Evolutionary conservation across 805 yeast genomes (phyloP), one percentile per base, ranked within the genome.

Genomic region (Wickerhamiella sergipiensis): DNA sequence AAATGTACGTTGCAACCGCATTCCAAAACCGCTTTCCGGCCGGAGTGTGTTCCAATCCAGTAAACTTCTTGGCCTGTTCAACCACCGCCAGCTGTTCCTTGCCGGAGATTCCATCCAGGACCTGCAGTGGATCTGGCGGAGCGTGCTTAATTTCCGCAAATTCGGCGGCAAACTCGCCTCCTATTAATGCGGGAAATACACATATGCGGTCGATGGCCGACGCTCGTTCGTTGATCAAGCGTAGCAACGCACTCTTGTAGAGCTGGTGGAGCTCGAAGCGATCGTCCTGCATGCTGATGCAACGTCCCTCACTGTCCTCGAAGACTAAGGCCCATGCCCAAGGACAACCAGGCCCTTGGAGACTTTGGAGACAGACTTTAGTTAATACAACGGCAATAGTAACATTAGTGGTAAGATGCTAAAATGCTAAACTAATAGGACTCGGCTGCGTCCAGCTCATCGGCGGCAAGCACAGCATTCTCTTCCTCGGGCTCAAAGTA

Each of bases 231-330:
- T 36, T 46, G 21, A 48, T 39, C 10, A 23, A 18, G 8, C 49
- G 44, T 9, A 47, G 13, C 23, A 47, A 24, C 7, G 45, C 36
- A 15, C 31, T 21, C 24, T 47, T 47, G 18, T 47, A 18, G 13
- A 38, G 45, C 38, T 39, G 44, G 38, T 47, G 42, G 9, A 47
- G 23, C 49, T 47, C 49, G 10, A 47, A 39, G 23, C 40, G 40
- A 36, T 26, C 23, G 33, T 45, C 47, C 26, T 45, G 47, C 17
- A 18, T 42, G 17, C 24, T 19, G 22, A 40, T 10, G 22, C 43
- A 40, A 17, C 43, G n/a, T n/a, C n/a, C 18, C 12, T 38, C 42
- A n/a, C n/a, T n/a, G n/a, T n/a, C n/a, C n/a, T n/a, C n/a, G n/a
- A n/a, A n/a, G n/a, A n/a, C n/a, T n/a, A n/a, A n/a, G n/a, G n/a